These are phyloP conservation scores for Boletus huronensis DNA, from an alignment of 768 basidiomycete species.

Conservation along the genomic window DNA sequence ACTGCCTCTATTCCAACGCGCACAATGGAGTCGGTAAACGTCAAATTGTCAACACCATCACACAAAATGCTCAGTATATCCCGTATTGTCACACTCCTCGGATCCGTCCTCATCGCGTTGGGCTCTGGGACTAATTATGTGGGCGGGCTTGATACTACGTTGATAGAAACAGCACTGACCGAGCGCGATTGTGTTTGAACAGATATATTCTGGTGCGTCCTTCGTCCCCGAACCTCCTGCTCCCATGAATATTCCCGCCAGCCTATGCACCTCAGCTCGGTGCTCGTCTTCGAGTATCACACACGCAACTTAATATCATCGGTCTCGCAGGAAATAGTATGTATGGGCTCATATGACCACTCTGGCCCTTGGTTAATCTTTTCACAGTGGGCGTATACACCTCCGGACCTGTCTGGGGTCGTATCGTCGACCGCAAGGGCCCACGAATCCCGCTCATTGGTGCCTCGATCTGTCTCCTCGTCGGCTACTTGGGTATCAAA, in stretches of 20 bases:
- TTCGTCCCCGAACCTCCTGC: not conserved
- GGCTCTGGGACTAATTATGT: slow-evolving; percentile 77
- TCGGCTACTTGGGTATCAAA: slow-evolving; percentile 75
- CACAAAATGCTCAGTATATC: slow-evolving; percentile 20
- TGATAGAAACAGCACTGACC: not conserved
- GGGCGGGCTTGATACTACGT: slow-evolving; percentile 24
- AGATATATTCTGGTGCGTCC: slow-evolving; percentile 32
- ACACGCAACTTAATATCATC: slow-evolving; percentile 80
- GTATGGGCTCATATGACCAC: slow-evolving; percentile 38
- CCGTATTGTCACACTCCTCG: slow-evolving; percentile 47
- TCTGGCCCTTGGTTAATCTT: not conserved
- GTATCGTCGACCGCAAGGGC: slow-evolving; percentile 70
- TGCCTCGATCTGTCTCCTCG: slow-evolving; percentile 56
- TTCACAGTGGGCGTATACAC: slow-evolving; percentile 68
- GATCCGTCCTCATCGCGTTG: slow-evolving; percentile 57
- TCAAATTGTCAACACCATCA: slow-evolving; percentile 20
- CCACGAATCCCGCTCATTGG: slow-evolving; percentile 62
- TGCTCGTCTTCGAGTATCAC: slow-evolving; percentile 64
- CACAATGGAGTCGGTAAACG: slow-evolving; percentile 6
- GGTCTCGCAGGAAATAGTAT: slow-evolving; percentile 76
- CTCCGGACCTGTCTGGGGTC: slow-evolving; percentile 75
- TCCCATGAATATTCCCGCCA: slow-evolving; percentile 21
- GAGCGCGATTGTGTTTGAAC: not conserved
- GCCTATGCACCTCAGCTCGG: slow-evolving; percentile 89
- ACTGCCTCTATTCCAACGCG: not conserved